These are phyloP conservation scores for Hypoxylon subgilvum DNA, from an alignment of 495 filamentous ascomycete genomes.

Conservation along the genomic window DNA sequence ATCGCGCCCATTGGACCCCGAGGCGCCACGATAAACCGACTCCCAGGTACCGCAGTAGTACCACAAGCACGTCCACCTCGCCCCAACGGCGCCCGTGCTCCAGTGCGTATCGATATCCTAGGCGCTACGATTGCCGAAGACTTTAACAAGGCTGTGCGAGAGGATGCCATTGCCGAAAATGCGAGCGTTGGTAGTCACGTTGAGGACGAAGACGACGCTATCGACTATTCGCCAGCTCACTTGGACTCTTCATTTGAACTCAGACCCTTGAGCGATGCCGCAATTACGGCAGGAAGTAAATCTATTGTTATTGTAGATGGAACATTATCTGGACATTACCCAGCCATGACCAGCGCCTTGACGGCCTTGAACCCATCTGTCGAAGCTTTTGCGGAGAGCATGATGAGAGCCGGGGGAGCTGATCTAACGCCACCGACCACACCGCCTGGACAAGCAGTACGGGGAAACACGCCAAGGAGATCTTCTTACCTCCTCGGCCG, in stretches of 20 bases:
- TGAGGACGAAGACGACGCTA: slow-evolving; percentile 17
- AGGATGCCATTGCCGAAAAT: slow-evolving; percentile 57
- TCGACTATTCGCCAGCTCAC: slow-evolving; percentile 50
- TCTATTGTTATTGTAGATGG: slow-evolving; percentile 90
- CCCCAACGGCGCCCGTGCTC: slow-evolving; percentile 48
- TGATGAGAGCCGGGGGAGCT: slow-evolving; percentile 48
- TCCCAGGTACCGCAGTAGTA: slow-evolving; percentile 61
- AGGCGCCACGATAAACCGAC: slow-evolving; percentile 56
- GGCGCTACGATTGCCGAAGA: slow-evolving; percentile 78
- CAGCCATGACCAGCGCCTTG: slow-evolving; percentile 55
- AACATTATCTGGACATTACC: slow-evolving; percentile 53
- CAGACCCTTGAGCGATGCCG: slow-evolving; percentile 52
- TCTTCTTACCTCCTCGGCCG: slow-evolving; percentile 59
- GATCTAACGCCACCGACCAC: slow-evolving; percentile 61
- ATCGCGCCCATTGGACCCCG: slow-evolving; percentile 58
- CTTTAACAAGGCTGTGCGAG: slow-evolving; percentile 68
- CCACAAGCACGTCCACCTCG: slow-evolving; percentile 56
- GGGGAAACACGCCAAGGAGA: slow-evolving; percentile 51
- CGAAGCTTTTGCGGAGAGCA: slow-evolving; percentile 57
- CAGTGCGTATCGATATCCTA: slow-evolving; percentile 73
- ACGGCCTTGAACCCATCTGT: slow-evolving; percentile 51
- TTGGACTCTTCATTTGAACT: slow-evolving; percentile 45
- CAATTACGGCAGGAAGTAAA: slow-evolving; percentile 76
- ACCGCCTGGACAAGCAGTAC: slow-evolving; percentile 50
- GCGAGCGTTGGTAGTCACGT: slow-evolving; percentile 14